Evolutionary conservation across 768 basidiomycete species (phyloP).

Genomic region (Trametes elegans): DNA sequence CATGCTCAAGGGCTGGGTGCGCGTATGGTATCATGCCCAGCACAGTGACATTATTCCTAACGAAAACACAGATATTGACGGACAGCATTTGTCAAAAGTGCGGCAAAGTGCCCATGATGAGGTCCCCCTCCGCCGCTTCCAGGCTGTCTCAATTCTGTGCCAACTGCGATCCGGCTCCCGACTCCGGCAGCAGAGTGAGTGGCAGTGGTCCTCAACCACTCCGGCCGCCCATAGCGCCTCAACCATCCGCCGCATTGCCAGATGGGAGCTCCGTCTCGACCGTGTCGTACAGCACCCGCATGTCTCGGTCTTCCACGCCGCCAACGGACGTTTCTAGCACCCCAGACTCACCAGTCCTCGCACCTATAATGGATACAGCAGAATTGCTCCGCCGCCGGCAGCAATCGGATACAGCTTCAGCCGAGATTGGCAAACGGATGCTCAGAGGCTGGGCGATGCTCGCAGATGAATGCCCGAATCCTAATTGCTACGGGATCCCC

Average conservation of each 20-base stretch:
- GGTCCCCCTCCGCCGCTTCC: conserved; percentile 56
- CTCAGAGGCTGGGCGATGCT: conserved; percentile 88
- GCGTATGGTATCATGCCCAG: conserved; percentile 7
- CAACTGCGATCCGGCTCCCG: conserved; percentile 45
- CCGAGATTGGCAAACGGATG: conserved; percentile 75
- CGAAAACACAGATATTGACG: conserved; percentile 52
- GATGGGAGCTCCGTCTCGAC: conserved; percentile 9
- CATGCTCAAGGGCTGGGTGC: conserved; percentile 78
- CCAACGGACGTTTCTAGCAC: conserved; percentile 70
- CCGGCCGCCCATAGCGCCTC: background rate
- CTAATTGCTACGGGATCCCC: conserved; percentile 75
- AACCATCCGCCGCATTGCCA: background rate
- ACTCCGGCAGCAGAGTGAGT: background rate
- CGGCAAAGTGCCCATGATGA: conserved; percentile 63
- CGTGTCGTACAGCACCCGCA: conserved; percentile 43
- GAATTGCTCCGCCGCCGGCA: conserved; percentile 65
- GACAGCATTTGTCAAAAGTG: conserved; percentile 64
- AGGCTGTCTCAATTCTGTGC: conserved; percentile 51
- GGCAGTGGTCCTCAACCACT: background rate
- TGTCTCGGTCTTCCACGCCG: conserved; percentile 70
- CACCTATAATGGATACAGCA: conserved; percentile 62
- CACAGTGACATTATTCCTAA: background rate
- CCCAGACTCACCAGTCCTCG: conserved; percentile 61
- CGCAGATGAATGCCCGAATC: conserved; percentile 78
- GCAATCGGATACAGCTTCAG: conserved; percentile 78